phyloP scores from a whole-genome alignment of 306 rosid species.

The Quercus bicolor region DNA sequence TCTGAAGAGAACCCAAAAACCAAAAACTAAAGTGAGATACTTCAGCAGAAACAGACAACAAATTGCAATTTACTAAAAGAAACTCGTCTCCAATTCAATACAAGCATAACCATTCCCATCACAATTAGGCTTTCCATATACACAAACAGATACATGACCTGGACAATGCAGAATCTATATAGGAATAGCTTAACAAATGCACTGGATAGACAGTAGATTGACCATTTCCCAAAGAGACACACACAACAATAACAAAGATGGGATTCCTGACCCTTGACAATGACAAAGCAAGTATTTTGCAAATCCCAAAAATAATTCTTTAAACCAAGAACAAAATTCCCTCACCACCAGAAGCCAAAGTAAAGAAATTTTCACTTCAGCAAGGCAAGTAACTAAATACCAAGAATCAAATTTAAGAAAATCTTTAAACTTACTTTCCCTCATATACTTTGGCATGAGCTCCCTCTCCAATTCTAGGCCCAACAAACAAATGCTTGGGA shows the following conservation, averaged over 20 bases:
- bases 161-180: not conserved
- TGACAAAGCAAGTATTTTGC: not conserved
- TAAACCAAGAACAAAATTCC: not conserved
- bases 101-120: not conserved
- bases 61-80: conserved; percentile 1
- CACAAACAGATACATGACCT: conserved; percentile 2
- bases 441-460: conserved; percentile 96
- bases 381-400: not conserved
- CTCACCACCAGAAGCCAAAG: conserved; percentile 22
- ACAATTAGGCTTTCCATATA: not conserved
- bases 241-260: not conserved
- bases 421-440: conserved; percentile 70
- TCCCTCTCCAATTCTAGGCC: conserved; percentile 90
- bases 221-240: not conserved
- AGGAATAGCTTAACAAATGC: not conserved
- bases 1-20: conserved; percentile 40
- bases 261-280: not conserved
- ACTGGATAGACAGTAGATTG: not conserved
- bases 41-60: conserved; percentile 13
- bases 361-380: conserved; percentile 7
- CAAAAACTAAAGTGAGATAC: conserved; percentile 12
- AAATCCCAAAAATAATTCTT: conserved; percentile 1
- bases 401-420: conserved; percentile 6
- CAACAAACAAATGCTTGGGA: conserved; percentile 77
- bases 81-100: not conserved